Conservation (phyloP, 2,329 filamentous ascomycete species). For the Coniochaeta ligniaria region DNA sequence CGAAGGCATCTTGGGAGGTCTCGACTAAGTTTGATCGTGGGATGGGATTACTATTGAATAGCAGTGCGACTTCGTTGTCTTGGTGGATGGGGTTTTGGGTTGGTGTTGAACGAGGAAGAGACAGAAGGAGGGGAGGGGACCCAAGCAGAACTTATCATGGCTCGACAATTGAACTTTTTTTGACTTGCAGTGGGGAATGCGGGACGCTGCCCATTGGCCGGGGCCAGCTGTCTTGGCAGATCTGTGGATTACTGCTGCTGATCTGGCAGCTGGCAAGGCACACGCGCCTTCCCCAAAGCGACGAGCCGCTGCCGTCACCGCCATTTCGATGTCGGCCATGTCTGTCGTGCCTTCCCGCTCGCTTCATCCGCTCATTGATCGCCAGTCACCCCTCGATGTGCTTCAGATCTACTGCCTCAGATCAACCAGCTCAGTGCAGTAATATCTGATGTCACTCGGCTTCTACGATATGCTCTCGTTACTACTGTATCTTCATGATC, state of each 20-base stretch:
- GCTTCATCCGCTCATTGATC: background rate
- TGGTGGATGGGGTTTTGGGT: slow-evolving; percentile 26
- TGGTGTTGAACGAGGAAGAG: slow-evolving; percentile 24
- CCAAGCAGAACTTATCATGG: slow-evolving; percentile 16
- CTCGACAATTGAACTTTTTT: slow-evolving; percentile 23
- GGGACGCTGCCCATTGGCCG: background rate
- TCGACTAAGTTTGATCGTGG: slow-evolving; percentile 60
- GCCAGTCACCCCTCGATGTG: too few species aligned
- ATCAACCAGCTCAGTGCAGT: background rate
- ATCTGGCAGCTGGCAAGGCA: background rate
- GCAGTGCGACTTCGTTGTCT: slow-evolving; percentile 63
- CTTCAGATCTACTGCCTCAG: too few species aligned
- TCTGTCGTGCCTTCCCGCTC: background rate
- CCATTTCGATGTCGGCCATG: background rate
- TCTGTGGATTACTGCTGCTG: background rate
- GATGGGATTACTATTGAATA: slow-evolving; percentile 24
- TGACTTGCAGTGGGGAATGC: slow-evolving; percentile 6
- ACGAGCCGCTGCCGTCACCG: background rate
- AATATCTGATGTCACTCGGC: background rate
- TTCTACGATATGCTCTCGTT: background rate
- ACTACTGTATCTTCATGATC: background rate
- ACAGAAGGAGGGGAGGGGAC: slow-evolving; percentile 21
- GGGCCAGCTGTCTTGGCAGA: background rate
- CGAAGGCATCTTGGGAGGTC: slow-evolving; percentile 57
- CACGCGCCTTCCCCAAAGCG: background rate